Conservation (phyloP, 1,284 basidiomycete genomes). For the Anthracocystis panici-leucophaei region DNA sequence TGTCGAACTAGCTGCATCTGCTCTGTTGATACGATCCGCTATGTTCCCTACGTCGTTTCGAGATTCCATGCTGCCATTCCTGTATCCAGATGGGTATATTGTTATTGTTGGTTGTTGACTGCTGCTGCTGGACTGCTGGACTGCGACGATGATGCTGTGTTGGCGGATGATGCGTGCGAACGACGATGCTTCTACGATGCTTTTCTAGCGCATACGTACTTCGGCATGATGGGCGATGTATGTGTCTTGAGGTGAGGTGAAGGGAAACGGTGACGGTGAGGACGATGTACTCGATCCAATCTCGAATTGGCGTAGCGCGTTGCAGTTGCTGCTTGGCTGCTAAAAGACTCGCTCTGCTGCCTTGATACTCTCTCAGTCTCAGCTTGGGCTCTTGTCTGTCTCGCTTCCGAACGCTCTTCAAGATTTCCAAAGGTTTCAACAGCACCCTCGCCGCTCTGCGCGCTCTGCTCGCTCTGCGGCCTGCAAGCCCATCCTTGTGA, state of each 20-base stretch:
- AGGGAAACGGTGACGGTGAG: slow-evolving; percentile 38
- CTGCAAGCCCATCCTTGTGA: slow-evolving; percentile 1
- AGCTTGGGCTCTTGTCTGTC: neutral
- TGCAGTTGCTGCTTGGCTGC: neutral
- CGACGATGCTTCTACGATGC: slow-evolving; percentile 12
- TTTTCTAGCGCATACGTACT: slow-evolving; percentile 47
- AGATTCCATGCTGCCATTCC: neutral
- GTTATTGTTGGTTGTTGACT: neutral
- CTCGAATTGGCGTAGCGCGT: slow-evolving; percentile 13
- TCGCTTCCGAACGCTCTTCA: slow-evolving; percentile 1
- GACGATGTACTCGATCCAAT: slow-evolving; percentile 25
- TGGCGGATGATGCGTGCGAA: slow-evolving; percentile 14
- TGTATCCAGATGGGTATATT: neutral
- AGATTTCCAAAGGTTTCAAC: neutral
- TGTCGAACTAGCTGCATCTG: neutral
- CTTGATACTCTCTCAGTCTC: neutral
- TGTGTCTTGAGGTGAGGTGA: slow-evolving; percentile 49
- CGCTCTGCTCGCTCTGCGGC: neutral
- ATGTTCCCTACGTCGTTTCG: neutral
- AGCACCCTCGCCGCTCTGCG: neutral
- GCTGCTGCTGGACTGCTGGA: slow-evolving; percentile 2
- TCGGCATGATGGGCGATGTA: slow-evolving; percentile 65
- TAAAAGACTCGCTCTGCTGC: slow-evolving; percentile 6
- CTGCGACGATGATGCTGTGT: neutral
- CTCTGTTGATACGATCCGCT: neutral